Base-by-base conservation (phyloP, 495 filamentous ascomycete genomes). In the Barbatosphaeria neglecta region DNA sequence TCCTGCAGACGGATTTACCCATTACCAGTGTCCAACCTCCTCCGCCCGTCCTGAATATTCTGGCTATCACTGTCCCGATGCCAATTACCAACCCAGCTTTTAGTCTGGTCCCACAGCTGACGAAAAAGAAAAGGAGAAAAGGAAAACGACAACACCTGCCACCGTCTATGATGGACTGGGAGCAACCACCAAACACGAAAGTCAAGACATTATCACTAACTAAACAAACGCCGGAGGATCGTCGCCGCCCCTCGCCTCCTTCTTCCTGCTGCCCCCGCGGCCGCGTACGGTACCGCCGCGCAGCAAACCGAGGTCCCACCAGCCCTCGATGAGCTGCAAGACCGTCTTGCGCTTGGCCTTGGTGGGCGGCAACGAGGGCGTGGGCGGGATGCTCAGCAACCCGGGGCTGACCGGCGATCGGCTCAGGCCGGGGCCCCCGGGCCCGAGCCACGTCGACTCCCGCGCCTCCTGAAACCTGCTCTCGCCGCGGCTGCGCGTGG, bases 231-330 rank as follows among this genome's bases (percentile, higher is more conserved):
- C 20, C 39, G 39, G 31, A 8, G 31, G 31, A 11, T 11, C 31
- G 13, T 31, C 15, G 10, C 17, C 39, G 13, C 24, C 39, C 20
- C 10, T 1, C 20, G 8, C 20, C 9, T 19, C 9, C 37, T 31
- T 31, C 35, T 8, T 22, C 4, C 13, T 7, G 19, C 23, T 10
- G 13, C 35, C 20, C 3, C 5, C 27, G 20, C 33, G 45, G 22
- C 37, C 28, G 10, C 45, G 45, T 2, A 46, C 20, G 17, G 45
- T 46, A 2, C 37, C 45, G 4, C 45, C 45, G 18, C 35, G 20
- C 11, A 65, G 42, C 31, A 65, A 46, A 6, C 58, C 58, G 37
- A 65, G 46, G 44, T 65, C 63, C 65, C 65, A 66, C 63, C 65
- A 66, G 2, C 65, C 65, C 11, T 65, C 62, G 15, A 65, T 54